Conservation (phyloP, 108 stramenopile species). For the Asterionellopsis glacialis region DNA sequence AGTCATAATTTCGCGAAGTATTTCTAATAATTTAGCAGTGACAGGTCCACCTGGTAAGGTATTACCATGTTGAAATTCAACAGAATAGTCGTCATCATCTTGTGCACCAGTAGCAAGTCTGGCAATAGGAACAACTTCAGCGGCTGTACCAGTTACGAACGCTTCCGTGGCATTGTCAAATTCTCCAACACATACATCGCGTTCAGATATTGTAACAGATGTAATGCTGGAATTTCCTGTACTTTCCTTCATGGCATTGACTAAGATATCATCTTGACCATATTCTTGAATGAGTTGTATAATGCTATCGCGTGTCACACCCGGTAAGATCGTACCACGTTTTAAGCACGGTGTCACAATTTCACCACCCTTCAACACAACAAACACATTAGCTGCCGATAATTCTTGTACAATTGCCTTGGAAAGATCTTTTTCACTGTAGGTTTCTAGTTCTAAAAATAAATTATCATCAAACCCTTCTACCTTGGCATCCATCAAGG, state of each 20-base stretch:
- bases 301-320: constrained; percentile 73
- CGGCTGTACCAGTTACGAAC: constrained; percentile 79
- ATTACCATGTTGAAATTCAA: constrained; percentile 51
- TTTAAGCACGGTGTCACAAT: constrained; percentile 77
- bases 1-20: constrained; percentile 70
- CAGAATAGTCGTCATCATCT: constrained; percentile 46
- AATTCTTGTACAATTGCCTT: constrained; percentile 74
- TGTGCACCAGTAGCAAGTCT: constrained; percentile 54
- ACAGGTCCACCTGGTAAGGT: constrained; percentile 61
- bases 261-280: constrained; percentile 43
- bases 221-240: constrained; percentile 34
- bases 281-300: constrained; percentile 54
- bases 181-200: constrained; percentile 72
- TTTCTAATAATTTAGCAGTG: constrained; percentile 47
- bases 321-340: constrained; percentile 77
- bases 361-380: constrained; percentile 73
- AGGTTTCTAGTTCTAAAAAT: constrained; percentile 79
- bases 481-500: constrained; percentile 77
- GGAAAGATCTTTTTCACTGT: constrained; percentile 33
- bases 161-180: constrained; percentile 67
- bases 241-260: constrained; percentile 42
- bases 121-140: constrained; percentile 71
- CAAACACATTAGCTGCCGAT: constrained; percentile 78
- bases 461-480: constrained; percentile 80
- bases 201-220: constrained; percentile 46